Conservation (phyloP, 495 filamentous ascomycete genomes). For the Penicillium crystallinum region DNA sequence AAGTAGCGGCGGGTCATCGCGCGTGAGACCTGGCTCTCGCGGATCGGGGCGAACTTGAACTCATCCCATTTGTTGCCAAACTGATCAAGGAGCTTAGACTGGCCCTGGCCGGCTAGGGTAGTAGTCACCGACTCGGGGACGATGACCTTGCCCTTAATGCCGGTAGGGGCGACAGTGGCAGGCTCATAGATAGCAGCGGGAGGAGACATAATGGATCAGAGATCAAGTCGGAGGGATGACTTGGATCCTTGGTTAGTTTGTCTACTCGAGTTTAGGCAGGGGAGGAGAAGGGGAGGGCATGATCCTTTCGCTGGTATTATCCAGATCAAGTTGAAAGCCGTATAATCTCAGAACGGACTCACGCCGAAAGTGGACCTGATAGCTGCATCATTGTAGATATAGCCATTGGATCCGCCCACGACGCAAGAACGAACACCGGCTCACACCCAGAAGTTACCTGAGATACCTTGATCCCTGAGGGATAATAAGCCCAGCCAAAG, state of each 20-base stretch:
- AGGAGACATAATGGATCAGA: conserved; percentile 63
- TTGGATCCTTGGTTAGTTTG: conserved; percentile 29
- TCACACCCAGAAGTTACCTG: conserved; percentile 57
- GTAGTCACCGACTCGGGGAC: conserved; percentile 37
- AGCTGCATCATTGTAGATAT: background rate
- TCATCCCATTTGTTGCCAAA: conserved; percentile 65
- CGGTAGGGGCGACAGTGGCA: conserved; percentile 31
- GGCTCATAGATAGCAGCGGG: conserved; percentile 54
- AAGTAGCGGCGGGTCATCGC: conserved; percentile 94
- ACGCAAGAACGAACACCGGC: conserved; percentile 59
- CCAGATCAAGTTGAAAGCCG: conserved; percentile 95
- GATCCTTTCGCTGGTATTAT: conserved; percentile 99
- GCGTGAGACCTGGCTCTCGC: conserved; percentile 83
- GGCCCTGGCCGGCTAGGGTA: conserved; percentile 29
- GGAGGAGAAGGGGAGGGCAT: conserved; percentile 56
- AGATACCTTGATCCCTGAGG: conserved; percentile 56
- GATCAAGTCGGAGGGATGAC: conserved; percentile 38
- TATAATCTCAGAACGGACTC: conserved; percentile 86
- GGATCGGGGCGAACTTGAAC: conserved; percentile 80
- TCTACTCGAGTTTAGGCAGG: conserved; percentile 23
- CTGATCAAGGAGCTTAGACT: conserved; percentile 53
- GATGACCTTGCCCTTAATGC: conserved; percentile 44
- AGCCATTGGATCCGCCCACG: conserved; percentile 7
- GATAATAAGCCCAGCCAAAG: conserved; percentile 38
- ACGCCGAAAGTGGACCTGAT: conserved; percentile 14